Evolutionary conservation across 2,329 filamentous ascomycete genomes (phyloP).

Genomic region (Grosmannia penicillata): DNA sequence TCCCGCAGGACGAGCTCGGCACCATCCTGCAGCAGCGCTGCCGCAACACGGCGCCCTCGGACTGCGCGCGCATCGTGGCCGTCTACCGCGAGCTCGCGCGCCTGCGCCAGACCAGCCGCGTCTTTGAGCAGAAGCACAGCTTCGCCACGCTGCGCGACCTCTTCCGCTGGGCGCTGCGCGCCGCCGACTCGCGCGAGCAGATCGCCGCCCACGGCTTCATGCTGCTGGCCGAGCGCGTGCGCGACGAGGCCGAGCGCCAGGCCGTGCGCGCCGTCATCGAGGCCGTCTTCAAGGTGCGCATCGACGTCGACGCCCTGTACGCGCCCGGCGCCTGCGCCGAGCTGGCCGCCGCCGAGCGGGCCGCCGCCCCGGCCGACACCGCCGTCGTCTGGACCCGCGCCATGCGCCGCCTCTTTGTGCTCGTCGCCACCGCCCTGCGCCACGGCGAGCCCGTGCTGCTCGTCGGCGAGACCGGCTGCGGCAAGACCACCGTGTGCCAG

Average conservation of each 20-base stretch:
- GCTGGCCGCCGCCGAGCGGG: conserved; percentile 16
- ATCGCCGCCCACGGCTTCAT: conserved; percentile 90
- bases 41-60: conserved; percentile 73
- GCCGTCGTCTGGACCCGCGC: conserved; percentile 85
- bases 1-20: conserved; percentile 85
- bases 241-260: conserved; percentile 72
- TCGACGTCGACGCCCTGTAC: conserved; percentile 65
- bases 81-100: conserved; percentile 90
- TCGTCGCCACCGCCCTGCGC: conserved; percentile 72
- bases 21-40: conserved; percentile 82
- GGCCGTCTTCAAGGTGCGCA: conserved; percentile 71
- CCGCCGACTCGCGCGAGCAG: conserved; percentile 73
- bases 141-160: conserved; percentile 93
- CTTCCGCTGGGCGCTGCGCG: conserved; percentile 84
- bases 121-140: conserved; percentile 95
- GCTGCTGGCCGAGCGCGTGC: conserved; percentile 85
- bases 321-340: conserved; percentile 43
- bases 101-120: conserved; percentile 71
- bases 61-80: conserved; percentile 78
- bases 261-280: conserved; percentile 84
- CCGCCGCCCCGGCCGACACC: neutral
- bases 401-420: conserved; percentile 80
- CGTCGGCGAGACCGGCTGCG: conserved; percentile 92
- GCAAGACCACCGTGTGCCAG: conserved; percentile 94
- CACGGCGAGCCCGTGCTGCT: conserved; percentile 91